Conservation (phyloP, 495 filamentous ascomycete species). For the Bacidia gigantensis region DNA sequence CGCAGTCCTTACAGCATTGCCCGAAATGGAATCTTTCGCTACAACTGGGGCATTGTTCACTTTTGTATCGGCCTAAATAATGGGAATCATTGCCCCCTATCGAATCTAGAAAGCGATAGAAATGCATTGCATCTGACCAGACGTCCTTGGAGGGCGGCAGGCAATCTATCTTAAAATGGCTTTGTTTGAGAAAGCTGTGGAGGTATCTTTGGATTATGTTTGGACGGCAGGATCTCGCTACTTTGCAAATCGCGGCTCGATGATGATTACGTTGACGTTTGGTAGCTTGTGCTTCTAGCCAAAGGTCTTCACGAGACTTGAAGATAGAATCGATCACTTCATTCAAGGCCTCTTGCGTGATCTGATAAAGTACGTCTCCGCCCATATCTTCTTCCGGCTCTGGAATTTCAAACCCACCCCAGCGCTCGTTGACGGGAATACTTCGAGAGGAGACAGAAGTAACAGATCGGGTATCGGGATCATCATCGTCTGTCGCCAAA, state of each 20-base stretch:
- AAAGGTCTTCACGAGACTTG: conserved; percentile 61
- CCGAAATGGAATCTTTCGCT: background rate
- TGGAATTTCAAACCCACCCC: conserved; percentile 71
- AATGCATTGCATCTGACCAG: background rate
- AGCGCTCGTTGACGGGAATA: conserved; percentile 58
- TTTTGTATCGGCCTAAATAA: background rate
- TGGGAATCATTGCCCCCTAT: too few relatives aligned
- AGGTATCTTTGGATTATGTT: background rate
- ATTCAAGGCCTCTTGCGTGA: conserved; percentile 81
- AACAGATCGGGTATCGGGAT: conserved; percentile 62
- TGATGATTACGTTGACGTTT: conserved; percentile 42
- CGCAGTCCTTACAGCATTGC: background rate
- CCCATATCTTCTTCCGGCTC: conserved; percentile 70
- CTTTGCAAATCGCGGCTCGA: background rate
- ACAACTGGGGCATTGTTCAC: background rate
- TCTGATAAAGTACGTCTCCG: conserved; percentile 79
- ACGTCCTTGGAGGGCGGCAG: background rate
- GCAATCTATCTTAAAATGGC: background rate
- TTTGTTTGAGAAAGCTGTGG: background rate
- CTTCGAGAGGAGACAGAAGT: conserved; percentile 68
- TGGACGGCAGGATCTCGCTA: background rate
- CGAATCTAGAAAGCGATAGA: too few relatives aligned
- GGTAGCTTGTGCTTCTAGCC: conserved; percentile 52
- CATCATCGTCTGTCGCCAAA: conserved; percentile 33
- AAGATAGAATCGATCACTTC: conserved; percentile 82